These are phyloP conservation scores for Puccinia polysora DNA, from an alignment of 1,284 basidiomycete genomes.

Conservation along the genomic window DNA sequence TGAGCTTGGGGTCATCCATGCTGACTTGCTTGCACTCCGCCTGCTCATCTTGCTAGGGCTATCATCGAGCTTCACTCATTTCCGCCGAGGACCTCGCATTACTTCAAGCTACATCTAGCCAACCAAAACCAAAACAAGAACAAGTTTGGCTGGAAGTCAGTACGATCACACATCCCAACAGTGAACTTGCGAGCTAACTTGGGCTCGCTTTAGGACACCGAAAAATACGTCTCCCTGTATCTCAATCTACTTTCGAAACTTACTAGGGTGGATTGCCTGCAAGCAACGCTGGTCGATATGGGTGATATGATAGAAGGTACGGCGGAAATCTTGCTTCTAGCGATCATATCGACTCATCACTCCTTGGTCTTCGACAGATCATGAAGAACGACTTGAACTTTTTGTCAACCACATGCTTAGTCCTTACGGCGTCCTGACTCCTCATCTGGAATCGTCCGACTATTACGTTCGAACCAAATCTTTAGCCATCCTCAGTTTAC, in stretches of 20 bases:
- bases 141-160: conserved; percentile 30
- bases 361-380: conserved; percentile 15
- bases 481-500: conserved; percentile 77
- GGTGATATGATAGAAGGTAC: conserved; percentile 75
- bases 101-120: conserved; percentile 70
- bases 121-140: conserved; percentile 25
- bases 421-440: conserved; percentile 50
- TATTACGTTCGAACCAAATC: conserved; percentile 89
- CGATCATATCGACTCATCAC: neutral
- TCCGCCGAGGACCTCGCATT: conserved; percentile 81
- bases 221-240: conserved; percentile 79
- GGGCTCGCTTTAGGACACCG: conserved; percentile 57
- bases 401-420: conserved; percentile 64
- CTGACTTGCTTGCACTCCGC: neutral
- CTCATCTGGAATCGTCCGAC: conserved; percentile 77
- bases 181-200: neutral
- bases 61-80: conserved; percentile 88
- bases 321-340: neutral
- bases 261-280: conserved; percentile 85
- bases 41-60: conserved; percentile 66
- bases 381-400: conserved; percentile 52
- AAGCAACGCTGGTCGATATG: conserved; percentile 83
- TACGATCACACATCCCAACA: neutral
- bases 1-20: neutral
- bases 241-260: conserved; percentile 87